Conservation (phyloP, 768 basidiomycete genomes). For the Kwoniella pini region DNA sequence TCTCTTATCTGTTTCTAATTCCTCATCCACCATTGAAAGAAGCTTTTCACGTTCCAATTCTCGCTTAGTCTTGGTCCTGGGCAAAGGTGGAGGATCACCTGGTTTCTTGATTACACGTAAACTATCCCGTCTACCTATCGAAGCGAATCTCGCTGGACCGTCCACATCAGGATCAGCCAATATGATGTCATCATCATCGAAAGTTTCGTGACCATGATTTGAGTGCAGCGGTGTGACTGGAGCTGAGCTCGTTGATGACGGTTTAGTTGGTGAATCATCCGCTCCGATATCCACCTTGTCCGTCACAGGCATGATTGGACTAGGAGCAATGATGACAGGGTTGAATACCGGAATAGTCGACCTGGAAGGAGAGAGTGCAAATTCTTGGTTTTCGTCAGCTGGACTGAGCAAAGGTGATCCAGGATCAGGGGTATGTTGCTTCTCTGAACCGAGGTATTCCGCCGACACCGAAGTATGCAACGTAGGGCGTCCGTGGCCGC, state of each 20-base stretch:
- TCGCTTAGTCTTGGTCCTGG: constrained; percentile 41
- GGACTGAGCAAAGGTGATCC: constrained; percentile 29
- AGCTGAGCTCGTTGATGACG: not conserved
- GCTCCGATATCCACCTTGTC: not conserved
- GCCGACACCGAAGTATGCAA: constrained; percentile 30
- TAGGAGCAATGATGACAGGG: constrained; percentile 40
- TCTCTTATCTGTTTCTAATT: constrained; percentile 40
- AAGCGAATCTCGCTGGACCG: constrained; percentile 30
- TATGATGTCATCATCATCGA: constrained; percentile 17
- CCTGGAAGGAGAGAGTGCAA: constrained; percentile 3
- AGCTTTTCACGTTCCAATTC: constrained; percentile 50
- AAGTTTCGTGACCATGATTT: not conserved
- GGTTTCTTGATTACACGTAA: constrained; percentile 29
- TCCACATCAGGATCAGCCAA: constrained; percentile 13
- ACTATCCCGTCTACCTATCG: constrained; percentile 36
- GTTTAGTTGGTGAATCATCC: constrained; percentile 15
- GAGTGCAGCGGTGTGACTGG: constrained; percentile 6
- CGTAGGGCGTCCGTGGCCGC: not conserved
- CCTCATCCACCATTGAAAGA: constrained; percentile 49
- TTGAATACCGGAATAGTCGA: constrained; percentile 23
- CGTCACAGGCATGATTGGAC: constrained; percentile 27
- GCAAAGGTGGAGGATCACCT: constrained; percentile 19
- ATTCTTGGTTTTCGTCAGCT: not conserved
- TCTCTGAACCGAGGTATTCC: constrained; percentile 35
- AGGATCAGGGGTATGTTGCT: constrained; percentile 40